Percentiles rank a stretch among this genome's conserved stretches.
phyloP scores from a whole-genome alignment of 352 stramenopile genomes.

The Globisporangium canariense region DNA sequence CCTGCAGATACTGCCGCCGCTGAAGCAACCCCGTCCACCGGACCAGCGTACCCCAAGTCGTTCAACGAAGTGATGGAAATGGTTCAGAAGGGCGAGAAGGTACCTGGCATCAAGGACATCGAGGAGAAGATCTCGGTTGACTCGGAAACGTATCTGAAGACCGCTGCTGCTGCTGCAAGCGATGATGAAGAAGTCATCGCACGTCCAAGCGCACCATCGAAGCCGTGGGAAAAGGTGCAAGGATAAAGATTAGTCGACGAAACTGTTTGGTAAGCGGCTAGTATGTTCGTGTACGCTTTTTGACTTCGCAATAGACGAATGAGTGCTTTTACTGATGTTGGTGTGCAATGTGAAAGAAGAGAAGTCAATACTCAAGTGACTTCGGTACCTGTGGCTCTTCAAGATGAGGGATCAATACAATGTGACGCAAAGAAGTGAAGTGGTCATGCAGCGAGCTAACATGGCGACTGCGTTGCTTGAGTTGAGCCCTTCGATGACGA shows the following conservation, averaged over 20 bases:
- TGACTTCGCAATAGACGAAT: conserved; percentile 2
- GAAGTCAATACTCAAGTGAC: background rate
- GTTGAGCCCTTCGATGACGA: too few relatives aligned
- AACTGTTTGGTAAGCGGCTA: background rate
- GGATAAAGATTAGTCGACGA: conserved; percentile 10
- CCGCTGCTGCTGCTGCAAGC: background rate
- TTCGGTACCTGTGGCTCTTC: too few relatives aligned
- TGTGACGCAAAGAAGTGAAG: too few relatives aligned
- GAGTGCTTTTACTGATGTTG: background rate
- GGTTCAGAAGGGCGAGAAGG: conserved; percentile 64
- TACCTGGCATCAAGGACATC: conserved; percentile 73
- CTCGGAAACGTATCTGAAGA: conserved; percentile 20
- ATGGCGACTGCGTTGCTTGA: too few relatives aligned
- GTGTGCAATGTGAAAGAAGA: background rate
- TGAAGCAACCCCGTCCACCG: conserved; percentile 7
- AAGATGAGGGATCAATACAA: too few relatives aligned
- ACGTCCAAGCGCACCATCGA: conserved; percentile 18
- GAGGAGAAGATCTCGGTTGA: conserved; percentile 74
- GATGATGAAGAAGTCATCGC: conserved; percentile 7
- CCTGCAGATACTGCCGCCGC: conserved; percentile 15
- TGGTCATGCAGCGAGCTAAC: too few relatives aligned
- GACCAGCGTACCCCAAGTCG: conserved; percentile 59
- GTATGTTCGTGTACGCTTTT: background rate
- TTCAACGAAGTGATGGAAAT: conserved; percentile 77
- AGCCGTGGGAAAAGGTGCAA: conserved; percentile 47